Evolutionary conservation across 495 filamentous ascomycete species (phyloP).

Genomic region (Apodospora peruviana): DNA sequence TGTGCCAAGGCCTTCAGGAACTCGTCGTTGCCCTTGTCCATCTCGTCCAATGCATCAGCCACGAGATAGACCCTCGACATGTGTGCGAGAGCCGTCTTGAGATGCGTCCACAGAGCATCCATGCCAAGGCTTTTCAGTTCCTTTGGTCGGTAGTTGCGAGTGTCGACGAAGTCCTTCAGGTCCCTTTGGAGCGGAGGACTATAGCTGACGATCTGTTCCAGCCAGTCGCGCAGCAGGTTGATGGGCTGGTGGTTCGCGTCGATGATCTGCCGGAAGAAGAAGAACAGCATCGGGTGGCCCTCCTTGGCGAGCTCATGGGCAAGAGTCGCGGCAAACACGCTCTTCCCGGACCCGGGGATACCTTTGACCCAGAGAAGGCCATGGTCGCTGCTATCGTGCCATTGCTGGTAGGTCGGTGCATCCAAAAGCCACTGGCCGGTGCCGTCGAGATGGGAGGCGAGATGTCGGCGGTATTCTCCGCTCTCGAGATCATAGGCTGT

Average conservation of each 20-base stretch:
- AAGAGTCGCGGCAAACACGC: conserved; percentile 37
- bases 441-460: conserved; percentile 32
- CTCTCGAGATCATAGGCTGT: conserved; percentile 25
- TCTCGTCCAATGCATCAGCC: conserved; percentile 44
- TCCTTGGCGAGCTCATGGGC: conserved; percentile 22
- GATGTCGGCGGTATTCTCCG: conserved; percentile 33
- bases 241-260: conserved; percentile 38
- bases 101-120: conserved; percentile 15
- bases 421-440: conserved; percentile 42
- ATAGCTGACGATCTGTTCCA: conserved; percentile 33
- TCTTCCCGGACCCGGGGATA: conserved; percentile 48
- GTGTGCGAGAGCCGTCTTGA: conserved; percentile 19
- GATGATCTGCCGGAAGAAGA: conserved; percentile 54
- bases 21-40: conserved; percentile 26
- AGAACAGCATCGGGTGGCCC: conserved; percentile 38
- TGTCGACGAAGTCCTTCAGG: conserved; percentile 17
- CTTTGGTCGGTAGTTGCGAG: no score
- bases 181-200: conserved; percentile 28
- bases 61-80: conserved; percentile 38
- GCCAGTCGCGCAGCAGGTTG: conserved; percentile 40
- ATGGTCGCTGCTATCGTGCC: conserved; percentile 28
- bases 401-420: conserved; percentile 31
- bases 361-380: conserved; percentile 46
- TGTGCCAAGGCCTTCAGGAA: conserved; percentile 32
- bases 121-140: conserved; percentile 12